phyloP scores from a whole-genome alignment of 768 basidiomycete genomes.

The Pleurotus tuber-regium region DNA sequence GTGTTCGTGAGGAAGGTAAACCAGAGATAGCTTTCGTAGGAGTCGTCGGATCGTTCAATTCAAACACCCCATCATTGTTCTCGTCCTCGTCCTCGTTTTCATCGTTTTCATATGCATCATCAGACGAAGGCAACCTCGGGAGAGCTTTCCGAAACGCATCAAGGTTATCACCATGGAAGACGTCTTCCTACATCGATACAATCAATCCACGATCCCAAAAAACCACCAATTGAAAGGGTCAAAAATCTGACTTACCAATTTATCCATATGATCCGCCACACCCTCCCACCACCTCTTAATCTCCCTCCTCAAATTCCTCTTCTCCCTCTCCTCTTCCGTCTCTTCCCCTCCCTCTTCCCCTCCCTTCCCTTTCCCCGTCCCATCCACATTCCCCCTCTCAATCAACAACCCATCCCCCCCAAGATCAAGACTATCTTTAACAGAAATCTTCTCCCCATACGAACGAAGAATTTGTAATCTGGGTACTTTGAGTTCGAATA shows the following conservation, averaged over 20 bases:
- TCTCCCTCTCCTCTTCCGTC: slow-evolving; percentile 36
- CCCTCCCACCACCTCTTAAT: slow-evolving; percentile 69
- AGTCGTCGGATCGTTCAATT: not conserved
- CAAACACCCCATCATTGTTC: too few relatives aligned
- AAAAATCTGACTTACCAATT: slow-evolving; percentile 40
- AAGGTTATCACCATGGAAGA: slow-evolving; percentile 26
- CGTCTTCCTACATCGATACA: slow-evolving; percentile 38
- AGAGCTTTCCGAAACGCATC: slow-evolving; percentile 42
- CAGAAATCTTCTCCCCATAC: slow-evolving; percentile 15
- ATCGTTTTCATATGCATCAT: slow-evolving; percentile 47
- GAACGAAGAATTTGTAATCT: slow-evolving; percentile 49
- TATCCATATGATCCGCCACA: slow-evolving; percentile 57
- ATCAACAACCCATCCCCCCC: too few relatives aligned
- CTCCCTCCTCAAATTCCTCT: slow-evolving; percentile 50
- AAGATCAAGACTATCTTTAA: not conserved
- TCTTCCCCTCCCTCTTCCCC: slow-evolving; percentile 10
- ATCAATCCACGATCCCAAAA: not conserved
- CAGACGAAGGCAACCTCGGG: slow-evolving; percentile 57
- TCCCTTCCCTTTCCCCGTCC: not conserved
- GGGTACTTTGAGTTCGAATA: slow-evolving; percentile 63
- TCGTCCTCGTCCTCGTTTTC: not conserved
- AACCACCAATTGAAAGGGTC: not conserved
- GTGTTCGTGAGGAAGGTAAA: not conserved
- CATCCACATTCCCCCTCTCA: not conserved
- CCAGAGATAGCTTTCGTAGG: slow-evolving; percentile 20